Percentiles rank a stretch among this genome's conserved stretches.
Conservation (phyloP, 305 asterid genomes). For the Fraxinus greggii region DNA sequence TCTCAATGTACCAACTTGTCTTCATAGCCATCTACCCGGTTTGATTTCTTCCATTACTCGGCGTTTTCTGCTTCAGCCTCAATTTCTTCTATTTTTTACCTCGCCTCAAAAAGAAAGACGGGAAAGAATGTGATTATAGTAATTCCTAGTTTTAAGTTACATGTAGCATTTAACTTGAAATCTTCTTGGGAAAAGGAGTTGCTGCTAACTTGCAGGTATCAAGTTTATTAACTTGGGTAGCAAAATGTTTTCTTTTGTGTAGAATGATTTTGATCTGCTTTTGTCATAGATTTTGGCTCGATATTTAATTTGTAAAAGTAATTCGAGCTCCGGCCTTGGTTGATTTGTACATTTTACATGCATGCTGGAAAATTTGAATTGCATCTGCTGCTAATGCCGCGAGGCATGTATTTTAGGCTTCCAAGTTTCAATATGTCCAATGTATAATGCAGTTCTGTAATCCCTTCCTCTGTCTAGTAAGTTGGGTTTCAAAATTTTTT, state of each 20-base stretch:
- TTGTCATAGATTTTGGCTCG: conserved; percentile 32
- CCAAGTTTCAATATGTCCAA: neutral
- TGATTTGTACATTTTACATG: conserved; percentile 37
- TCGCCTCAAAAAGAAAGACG: conserved; percentile 39
- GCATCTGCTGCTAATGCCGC: neutral
- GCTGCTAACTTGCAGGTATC: conserved; percentile 51
- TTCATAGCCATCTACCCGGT: neutral
- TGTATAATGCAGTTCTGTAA: neutral
- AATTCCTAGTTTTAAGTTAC: conserved; percentile 49
- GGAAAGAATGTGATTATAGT: conserved; percentile 49
- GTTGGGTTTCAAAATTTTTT: neutral
- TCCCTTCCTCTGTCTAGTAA: neutral
- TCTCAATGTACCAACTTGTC: conserved; percentile 16
- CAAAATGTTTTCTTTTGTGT: conserved; percentile 39
- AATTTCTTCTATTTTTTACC: conserved; percentile 25
- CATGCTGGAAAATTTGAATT: neutral
- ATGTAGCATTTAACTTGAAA: conserved; percentile 44
- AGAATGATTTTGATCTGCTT: conserved; percentile 38
- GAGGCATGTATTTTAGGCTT: neutral
- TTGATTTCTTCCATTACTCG: conserved; percentile 33
- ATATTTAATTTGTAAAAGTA: conserved; percentile 43
- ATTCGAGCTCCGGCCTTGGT: conserved; percentile 34
- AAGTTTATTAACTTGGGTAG: conserved; percentile 41
- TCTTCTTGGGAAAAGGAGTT: conserved; percentile 44
- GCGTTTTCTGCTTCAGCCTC: conserved; percentile 27